Evolutionary conservation across 148 eudicot species (phyloP).

Genomic region (Heliamphora exappendiculata): DNA sequence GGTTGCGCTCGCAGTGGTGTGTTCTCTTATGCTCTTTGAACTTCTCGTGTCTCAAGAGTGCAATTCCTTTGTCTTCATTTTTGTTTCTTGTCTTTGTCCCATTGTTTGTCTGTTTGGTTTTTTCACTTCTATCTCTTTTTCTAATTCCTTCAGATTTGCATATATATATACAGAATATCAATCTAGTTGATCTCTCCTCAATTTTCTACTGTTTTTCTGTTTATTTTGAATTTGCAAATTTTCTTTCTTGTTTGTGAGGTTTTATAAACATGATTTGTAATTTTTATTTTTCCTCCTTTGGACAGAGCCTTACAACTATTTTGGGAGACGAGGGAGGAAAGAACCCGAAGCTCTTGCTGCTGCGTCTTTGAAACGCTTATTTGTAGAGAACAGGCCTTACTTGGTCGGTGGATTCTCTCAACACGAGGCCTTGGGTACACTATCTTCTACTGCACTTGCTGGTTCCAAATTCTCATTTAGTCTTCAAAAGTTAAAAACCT

Average conservation of each 20-base stretch:
- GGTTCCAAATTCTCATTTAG: slow-evolving; percentile 38
- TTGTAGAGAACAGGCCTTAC: slow-evolving; percentile 74
- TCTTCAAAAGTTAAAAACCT: slow-evolving; percentile 29
- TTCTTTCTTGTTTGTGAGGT: background rate
- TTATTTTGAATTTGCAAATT: background rate
- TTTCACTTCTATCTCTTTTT: background rate
- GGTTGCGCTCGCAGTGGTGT: slow-evolving; percentile 97
- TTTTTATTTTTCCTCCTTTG: slow-evolving; percentile 14
- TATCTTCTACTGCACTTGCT: slow-evolving; percentile 20
- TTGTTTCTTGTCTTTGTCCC: background rate
- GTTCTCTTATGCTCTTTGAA: slow-evolving; percentile 10
- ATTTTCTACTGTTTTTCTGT: background rate
- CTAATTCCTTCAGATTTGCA: background rate
- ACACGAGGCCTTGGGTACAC: slow-evolving; percentile 32
- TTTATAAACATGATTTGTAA: background rate
- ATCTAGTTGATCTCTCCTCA: slow-evolving; percentile 6
- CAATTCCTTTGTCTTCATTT: too few species aligned
- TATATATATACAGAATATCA: background rate
- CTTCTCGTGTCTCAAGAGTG: background rate
- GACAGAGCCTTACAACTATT: slow-evolving; percentile 81
- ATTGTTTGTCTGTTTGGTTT: background rate
- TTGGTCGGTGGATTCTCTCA: slow-evolving; percentile 72
- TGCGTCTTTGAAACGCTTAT: slow-evolving; percentile 76
- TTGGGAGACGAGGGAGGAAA: slow-evolving; percentile 76
- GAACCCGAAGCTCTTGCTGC: slow-evolving; percentile 85